Conservation (phyloP, 2,329 filamentous ascomycete genomes). For the Alternaria sp. region DNA sequence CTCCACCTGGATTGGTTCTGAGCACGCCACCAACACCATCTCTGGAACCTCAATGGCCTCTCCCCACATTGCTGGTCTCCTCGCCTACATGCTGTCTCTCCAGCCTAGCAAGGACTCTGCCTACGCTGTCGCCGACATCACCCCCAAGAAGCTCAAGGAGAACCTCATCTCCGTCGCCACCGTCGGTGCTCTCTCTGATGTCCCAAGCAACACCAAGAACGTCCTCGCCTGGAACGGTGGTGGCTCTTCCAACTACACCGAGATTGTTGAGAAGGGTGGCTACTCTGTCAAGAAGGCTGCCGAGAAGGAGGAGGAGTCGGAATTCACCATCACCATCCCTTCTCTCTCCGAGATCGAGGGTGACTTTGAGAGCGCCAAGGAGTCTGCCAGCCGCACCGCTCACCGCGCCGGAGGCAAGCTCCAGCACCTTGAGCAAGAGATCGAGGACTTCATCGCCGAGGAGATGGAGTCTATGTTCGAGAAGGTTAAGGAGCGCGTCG, state of each 20-base stretch:
- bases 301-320: constrained; percentile 46
- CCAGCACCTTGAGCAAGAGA: constrained; percentile 53
- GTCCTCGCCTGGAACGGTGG: constrained; percentile 99
- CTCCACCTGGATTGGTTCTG: constrained; percentile 98
- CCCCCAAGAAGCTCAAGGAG: constrained; percentile 91
- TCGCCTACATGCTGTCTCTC: constrained; percentile 97
- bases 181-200: constrained; percentile 75
- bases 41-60: constrained; percentile 99
- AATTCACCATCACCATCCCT: constrained; percentile 47
- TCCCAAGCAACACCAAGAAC: constrained; percentile 88
- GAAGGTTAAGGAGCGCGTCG: constrained; percentile 53
- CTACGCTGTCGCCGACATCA: constrained; percentile 87
- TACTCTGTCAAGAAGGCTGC: constrained; percentile 62
- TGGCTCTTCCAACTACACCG: constrained; percentile 87
- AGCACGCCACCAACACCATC: constrained; percentile 97
- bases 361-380: constrained; percentile 46
- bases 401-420: constrained; percentile 55
- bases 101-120: constrained; percentile 90
- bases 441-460: constrained; percentile 57
- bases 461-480: constrained; percentile 63
- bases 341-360: constrained; percentile 43
- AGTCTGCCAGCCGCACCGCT: constrained; percentile 49
- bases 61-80: constrained; percentile 92
- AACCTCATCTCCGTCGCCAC: constrained; percentile 86
- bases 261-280: constrained; percentile 76